Evolutionary conservation across 2,329 filamentous ascomycete genomes (phyloP), one percentile per base, ranked within the genome.

Genomic region (Colletotrichum sp.): DNA sequence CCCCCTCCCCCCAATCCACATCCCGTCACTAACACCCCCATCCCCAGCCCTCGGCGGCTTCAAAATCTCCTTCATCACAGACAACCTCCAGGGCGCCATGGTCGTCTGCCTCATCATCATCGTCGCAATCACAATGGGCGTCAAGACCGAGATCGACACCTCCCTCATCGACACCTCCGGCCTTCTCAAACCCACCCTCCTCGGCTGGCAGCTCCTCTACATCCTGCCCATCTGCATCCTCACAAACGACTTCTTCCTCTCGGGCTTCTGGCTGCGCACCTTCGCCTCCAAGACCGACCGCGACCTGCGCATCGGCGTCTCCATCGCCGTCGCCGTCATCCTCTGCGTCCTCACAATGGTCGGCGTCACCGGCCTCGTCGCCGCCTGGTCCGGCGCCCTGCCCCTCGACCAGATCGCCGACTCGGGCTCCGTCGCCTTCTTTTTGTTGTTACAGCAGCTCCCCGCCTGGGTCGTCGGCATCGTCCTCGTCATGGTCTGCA

Each of bases 231-330:
- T 97, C 8, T 95, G 95, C 60, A 91, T 97, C 78, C 82, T 96
- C 71, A 96, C 94, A 75, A 97, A 96, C 85, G 93, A 96, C 87
- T 96, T 97, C 88, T 97, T 97, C 87, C 88, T 97, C 58, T 95
- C 94, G 36, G 93, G 92, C 78, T 96, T 95, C 84, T 97, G 95
- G 95, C 91, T 96, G 83, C 93, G 95, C 66, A 94, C 94, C 7
- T 97, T 97, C 80, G 93, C 94, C 22, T 94, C 94, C 67, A 93
- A 91, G 83, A 95, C 93, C 0, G 94, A 97, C 87, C 93, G 90
- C 80, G 94, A 96, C 81, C 90, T 97, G 8, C 93, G 91, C 88
- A 88, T 96, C 70, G 95, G 94, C 65, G 90, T 94, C 34, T 90
- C 89, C n/a, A 88, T 95, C 66, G 94, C 95, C 22, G 90, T 90